Percentiles rank a stretch among this genome's conserved stretches.
phyloP scores from a whole-genome alignment of 768 basidiomycete genomes.

The Lactarius evosmus region DNA sequence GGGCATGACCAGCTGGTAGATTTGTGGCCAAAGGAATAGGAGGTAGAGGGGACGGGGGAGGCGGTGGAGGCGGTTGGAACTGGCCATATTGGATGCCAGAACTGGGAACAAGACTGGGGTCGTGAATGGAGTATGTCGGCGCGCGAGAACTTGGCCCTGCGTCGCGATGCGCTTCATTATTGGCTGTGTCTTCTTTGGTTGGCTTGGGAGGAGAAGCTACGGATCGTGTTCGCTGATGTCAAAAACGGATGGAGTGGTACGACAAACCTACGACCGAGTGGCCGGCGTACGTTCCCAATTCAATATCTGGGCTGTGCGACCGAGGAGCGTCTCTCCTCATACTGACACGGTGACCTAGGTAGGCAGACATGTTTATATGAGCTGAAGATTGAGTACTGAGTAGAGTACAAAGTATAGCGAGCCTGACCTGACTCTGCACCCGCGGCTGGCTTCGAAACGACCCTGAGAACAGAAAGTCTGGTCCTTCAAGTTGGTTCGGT shows the following conservation, averaged over 20 bases:
- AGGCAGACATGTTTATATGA: background rate
- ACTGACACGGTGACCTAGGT: background rate
- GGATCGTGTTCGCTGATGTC: background rate
- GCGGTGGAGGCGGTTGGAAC: background rate
- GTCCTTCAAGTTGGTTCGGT: too few relatives aligned
- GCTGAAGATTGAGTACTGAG: background rate
- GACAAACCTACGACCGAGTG: conserved; percentile 1
- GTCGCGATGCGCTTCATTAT: background rate
- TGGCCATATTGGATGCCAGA: background rate
- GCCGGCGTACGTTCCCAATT: conserved; percentile 3
- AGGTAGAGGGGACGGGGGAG: background rate
- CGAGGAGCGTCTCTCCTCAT: background rate
- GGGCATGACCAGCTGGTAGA: background rate
- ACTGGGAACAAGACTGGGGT: background rate
- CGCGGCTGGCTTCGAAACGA: too few relatives aligned
- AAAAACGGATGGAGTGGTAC: background rate
- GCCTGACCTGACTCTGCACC: too few relatives aligned
- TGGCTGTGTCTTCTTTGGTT: background rate
- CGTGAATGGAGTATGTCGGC: conserved; percentile 18
- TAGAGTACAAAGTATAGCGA: background rate
- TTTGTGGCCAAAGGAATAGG: background rate
- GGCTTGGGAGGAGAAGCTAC: background rate
- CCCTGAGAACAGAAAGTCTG: too few relatives aligned
- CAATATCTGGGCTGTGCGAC: conserved; percentile 17
- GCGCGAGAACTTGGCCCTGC: conserved; percentile 5